Evolutionary conservation across 768 basidiomycete genomes (phyloP), one percentile per base, ranked within the genome.

Genomic region (Leccinum sublutescens): DNA sequence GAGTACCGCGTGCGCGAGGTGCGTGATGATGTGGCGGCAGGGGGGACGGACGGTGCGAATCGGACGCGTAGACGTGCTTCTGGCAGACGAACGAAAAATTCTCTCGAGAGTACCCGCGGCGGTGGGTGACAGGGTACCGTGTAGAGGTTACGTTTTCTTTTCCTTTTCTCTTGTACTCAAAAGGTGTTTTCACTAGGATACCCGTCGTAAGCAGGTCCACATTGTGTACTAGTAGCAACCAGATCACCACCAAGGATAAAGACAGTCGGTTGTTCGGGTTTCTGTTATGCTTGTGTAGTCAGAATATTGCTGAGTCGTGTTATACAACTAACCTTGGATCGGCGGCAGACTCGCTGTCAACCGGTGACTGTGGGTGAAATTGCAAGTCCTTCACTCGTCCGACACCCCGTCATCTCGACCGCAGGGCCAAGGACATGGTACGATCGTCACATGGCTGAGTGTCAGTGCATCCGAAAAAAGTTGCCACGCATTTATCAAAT

Each of bases 1-100:
- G 59, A 34, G 54, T n/a, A 56, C 33, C 45, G 49, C 8, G 57
- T 66, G 59, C 67, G 67, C 8, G 43, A 58, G 3, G 34, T 69
- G 34, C 33, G 38, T 40, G 38, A 9, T 40, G 38, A n/a, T 2
- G 47, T 11, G 15, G 25, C n/a, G 36, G 43, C 21, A n/a, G 50
- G 23, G 29, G 33, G 10, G 27, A 27, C 3, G 9, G n/a, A 40
- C 2, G 23, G 15, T 5, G 36, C 15, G 31, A 45, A 4, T 49
- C 33, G 43, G 31, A 15, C 19, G 15, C 23, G 15, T 8, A 36
- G 49, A 50, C 59, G 40, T 36, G 38, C n/a, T 15, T 40, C 19
- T 9, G 49, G 63, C n/a, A 58, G 66, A 56, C 57, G 64, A 25
- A 67, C 61, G 48, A 58, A 66, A 29, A 58, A 49, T 50, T 65